Conservation (phyloP, 2,329 filamentous ascomycete genomes). For the Helicocarpus griseus region DNA sequence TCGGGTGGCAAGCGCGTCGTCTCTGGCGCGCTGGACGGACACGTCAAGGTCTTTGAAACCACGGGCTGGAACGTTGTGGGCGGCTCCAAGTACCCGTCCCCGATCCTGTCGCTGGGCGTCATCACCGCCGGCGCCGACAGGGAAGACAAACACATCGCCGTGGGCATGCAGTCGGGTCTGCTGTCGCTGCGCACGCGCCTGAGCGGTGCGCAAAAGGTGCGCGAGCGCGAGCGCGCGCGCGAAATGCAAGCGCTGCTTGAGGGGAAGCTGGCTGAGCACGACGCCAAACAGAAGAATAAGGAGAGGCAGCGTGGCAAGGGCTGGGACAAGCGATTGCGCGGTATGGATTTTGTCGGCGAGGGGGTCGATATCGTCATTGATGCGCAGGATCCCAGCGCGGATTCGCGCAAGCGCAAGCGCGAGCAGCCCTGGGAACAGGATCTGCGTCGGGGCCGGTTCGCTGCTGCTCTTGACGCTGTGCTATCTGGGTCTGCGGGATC, state of each 20-base stretch:
- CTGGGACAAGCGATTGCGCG: constrained; percentile 53
- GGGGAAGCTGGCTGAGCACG: constrained; percentile 68
- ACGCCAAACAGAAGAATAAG: constrained; percentile 62
- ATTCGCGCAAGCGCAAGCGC: constrained; percentile 50
- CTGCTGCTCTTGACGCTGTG: constrained; percentile 67
- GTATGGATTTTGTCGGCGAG: constrained; percentile 74
- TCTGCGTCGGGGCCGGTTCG: constrained; percentile 68
- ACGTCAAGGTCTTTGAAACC: constrained; percentile 95
- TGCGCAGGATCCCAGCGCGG: constrained; percentile 37
- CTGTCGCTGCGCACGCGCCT: constrained; percentile 83
- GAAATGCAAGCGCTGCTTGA: constrained; percentile 75
- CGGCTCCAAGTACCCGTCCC: constrained; percentile 84
- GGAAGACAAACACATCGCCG: constrained; percentile 85
- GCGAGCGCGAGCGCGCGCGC: constrained; percentile 65
- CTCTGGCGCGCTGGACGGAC: constrained; percentile 83
- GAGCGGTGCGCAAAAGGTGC: constrained; percentile 68
- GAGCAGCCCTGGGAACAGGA: constrained; percentile 71
- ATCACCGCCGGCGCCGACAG: constrained; percentile 57
- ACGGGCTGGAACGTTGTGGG: constrained; percentile 93
- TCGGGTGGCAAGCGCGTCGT: constrained; percentile 73
- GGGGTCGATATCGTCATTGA: constrained; percentile 83
- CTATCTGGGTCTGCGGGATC: constrained; percentile 41
- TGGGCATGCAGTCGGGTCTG: constrained; percentile 91
- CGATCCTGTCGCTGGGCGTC: constrained; percentile 74
- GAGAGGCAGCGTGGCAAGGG: constrained; percentile 48